Base-by-base conservation (phyloP, 176 grass and related monocot species). In the Melocanna baccifera region DNA sequence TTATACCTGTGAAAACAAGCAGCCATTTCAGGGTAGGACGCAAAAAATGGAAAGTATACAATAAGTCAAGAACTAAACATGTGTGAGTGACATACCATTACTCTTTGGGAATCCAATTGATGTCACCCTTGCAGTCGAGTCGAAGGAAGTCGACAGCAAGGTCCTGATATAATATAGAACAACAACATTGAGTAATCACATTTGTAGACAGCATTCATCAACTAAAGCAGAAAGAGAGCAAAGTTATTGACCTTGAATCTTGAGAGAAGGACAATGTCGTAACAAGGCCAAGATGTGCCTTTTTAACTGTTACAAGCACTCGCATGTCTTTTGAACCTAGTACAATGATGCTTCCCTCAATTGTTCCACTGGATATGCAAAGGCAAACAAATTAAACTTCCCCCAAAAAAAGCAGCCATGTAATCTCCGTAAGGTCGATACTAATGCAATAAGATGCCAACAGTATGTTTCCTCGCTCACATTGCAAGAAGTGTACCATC, bases 101-200 rank as follows among this genome's bases (percentile, higher is more conserved):
- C 74, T 90, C 74, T 89, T 92, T 42, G 48, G 75, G 29, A 76
- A 76, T 73, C 82, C 88, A 39, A 93, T 81, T 75, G 66, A 87
- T 76, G 96, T 96, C 69, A 96, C 90, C 41, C 90, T 93, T 83
- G 93, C 93, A 78, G 90, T 89, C 62, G 96, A 96, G 82, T 99
- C 96, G 2, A 99, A 94, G 30, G 96, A 99, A 79, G 93, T 85
- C 7, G 96, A 99, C 41, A 96, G 62, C 88, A 99, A 84, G 10
- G 78, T 73, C 90, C 96, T 99, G 85, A 42, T 47, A 73, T 58
- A 52, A 84, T 67, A 58, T 52, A 72, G 55, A 80, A 16, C 5
- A 59, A 46, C 26, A 53, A 82, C 32, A 56, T 37, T 85, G 37
- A 66, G 20, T 75, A 57, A 87, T 36, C 42, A 14, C 34, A 50